These are phyloP conservation scores for Saccharomycopsis sp. DNA, from an alignment of 805 yeast species.

Conservation along the genomic window DNA sequence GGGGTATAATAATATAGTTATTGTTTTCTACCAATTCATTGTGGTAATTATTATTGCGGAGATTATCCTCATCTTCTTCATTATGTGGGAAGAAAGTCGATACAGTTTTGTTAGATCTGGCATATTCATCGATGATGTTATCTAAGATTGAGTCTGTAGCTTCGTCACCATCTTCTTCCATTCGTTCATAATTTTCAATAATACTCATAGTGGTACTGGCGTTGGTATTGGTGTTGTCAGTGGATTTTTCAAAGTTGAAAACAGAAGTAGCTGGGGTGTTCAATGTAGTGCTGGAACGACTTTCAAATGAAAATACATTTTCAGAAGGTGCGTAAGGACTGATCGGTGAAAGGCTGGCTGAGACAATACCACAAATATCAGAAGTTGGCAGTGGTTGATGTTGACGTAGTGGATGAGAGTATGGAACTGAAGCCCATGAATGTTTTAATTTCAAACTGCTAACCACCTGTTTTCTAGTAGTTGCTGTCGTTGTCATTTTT, in stretches of 20 bases:
- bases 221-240: background rate
- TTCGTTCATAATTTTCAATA: too few species aligned
- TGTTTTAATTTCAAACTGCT: too few species aligned
- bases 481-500: too few species aligned
- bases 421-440: too few species aligned
- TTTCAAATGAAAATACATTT: conserved; percentile 1
- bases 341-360: too few species aligned
- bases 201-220: background rate
- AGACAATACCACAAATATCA: too few species aligned
- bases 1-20: background rate
- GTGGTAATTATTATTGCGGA: background rate
- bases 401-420: too few species aligned
- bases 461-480: too few species aligned
- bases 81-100: background rate
- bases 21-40: background rate
- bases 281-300: background rate
- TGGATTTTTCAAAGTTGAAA: background rate
- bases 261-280: conserved; percentile 4
- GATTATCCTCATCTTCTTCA: background rate
- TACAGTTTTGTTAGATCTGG: background rate
- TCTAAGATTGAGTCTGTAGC: conserved; percentile 10
- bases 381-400: too few species aligned
- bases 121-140: conserved; percentile 9
- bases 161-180: background rate
- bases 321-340: conserved; percentile 1